Base-by-base conservation (phyloP, 2,329 filamentous ascomycete species). In the Trichoderma asperellum region DNA sequence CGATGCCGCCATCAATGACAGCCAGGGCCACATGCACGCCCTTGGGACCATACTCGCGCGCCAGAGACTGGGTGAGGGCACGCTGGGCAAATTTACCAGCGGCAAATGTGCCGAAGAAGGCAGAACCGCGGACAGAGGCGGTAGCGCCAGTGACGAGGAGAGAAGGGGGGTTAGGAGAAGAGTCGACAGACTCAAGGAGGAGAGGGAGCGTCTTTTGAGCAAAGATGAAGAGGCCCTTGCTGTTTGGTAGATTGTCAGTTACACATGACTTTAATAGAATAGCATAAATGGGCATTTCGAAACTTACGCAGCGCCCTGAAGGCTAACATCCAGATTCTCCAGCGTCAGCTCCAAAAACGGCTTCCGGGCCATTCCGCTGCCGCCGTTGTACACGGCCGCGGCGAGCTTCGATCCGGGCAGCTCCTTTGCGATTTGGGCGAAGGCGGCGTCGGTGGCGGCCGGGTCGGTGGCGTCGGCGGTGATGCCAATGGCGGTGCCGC, bases 141-240 rank as follows among this genome's bases (percentile, higher is more conserved):
- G 94, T 97, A 0, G 94, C 93, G 37, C 94, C 94, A 0, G 94
- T 97, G 79, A 96, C 92, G 75, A 97, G 91, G 24, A 97, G 83
- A 0, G 91, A 91, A 0, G 93, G 93, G 5, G 93, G 92, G 75
- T 93, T 80, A 1, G 74, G 83, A 0, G 86, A 79, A 55, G 82
- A 80, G 0, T 79, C 78, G 0, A 88, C 86, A 0, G 89, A 84
- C 27, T 88, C 84, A 2, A 94, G 84, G 1, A 97, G 86, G 1
- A 90, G 83, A 0, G 94, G 93, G 0, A 97, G 81, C 0, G 87
- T 83, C 2, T 85, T 83, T 78, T 95, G 89, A 0, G 92, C 88
- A 78, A 97, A 97, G 74, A 90, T 81, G 78, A 93, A 93, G 34
- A 91, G 90, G 14, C 92, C 93, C 43, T 85, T 84, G 7, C 87